phyloP scores from a whole-genome alignment of 148 eudicot species.

The Fagopyrum homotropicum region DNA sequence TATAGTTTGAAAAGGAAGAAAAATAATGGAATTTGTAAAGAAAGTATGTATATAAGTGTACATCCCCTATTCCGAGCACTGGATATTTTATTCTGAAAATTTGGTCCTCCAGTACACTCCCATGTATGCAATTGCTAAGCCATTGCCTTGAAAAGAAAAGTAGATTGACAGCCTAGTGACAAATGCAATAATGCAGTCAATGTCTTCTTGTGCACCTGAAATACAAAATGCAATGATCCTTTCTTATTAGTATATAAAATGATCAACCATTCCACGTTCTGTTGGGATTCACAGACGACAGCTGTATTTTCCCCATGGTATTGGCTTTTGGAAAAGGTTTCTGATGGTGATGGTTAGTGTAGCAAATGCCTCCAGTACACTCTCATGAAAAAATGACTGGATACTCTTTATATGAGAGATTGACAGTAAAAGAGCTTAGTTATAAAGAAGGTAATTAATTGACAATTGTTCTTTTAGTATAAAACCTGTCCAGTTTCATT shows the following conservation, averaged over 20 bases:
- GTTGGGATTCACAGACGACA: background rate
- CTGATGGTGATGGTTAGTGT: background rate
- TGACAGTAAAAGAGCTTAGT: background rate
- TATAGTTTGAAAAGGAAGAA: no score
- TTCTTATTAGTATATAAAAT: background rate
- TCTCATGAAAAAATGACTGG: background rate
- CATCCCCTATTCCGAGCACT: no score
- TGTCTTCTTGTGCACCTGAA: background rate
- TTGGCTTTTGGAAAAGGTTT: background rate
- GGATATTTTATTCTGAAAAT: no score
- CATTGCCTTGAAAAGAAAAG: background rate
- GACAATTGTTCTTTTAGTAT: background rate
- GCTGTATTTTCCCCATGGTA: background rate
- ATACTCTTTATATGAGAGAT: background rate
- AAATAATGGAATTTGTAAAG: no score
- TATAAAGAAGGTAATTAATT: background rate
- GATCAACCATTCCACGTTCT: background rate
- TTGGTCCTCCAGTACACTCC: background rate
- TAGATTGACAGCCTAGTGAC: background rate
- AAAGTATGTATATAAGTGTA: no score
- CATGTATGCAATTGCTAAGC: background rate
- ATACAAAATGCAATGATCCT: background rate
- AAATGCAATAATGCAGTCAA: conserved; percentile 7
- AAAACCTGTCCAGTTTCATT: background rate
- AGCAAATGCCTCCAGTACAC: background rate